Base-by-base conservation (phyloP, 1,284 basidiomycete genomes). In the Tilletia setariae region DNA sequence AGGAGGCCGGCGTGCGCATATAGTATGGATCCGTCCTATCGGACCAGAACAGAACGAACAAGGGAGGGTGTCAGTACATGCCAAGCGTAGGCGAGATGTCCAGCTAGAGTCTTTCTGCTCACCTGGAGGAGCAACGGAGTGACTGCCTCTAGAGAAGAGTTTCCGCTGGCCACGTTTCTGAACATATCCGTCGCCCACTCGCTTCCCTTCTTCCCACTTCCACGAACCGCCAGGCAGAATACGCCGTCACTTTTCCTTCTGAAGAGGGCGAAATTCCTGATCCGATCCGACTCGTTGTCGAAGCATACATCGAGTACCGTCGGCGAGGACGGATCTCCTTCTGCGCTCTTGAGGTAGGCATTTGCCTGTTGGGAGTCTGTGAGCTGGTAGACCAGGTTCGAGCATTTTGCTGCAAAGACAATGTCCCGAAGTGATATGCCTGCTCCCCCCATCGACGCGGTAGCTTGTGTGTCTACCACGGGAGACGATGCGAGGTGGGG, bases 171-270 rank as follows among this genome's bases (percentile, higher is more conserved):
- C 13, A 61, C 56, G 28, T 30, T 61, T 61, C 56, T 11, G 32
- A 61, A 61, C 28, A 61, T 61, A 15, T 61, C 56, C 30, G 56
- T 61, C 25, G 56, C 56, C 56, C 56, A 61, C 30, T 61, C 56
- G 32, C 56, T 61, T 21, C 56, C 56, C 32, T 61, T 61, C 56
- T 40, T 61, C 25, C 56, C 56, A 40, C 56, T 35, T 30, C 56
- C 56, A 61, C 56, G 56, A 13, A 61, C 56, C 28, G 56, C 56
- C 9, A 61, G 15, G 32, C 9, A 61, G 30, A 61, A 40, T 2
- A 61, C 56, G 28, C 28, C 35, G n/a, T 61, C 56, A 30, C 32
- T 35, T 30, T 21, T 32, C 56, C 30, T 61, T 30, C 56, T 11
- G 28, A 61, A 61, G 2, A 61, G 13, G 28, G 56, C 56, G 8